These are phyloP conservation scores for Lactarius tabidus DNA, from an alignment of 768 basidiomycete genomes.

Conservation along the genomic window DNA sequence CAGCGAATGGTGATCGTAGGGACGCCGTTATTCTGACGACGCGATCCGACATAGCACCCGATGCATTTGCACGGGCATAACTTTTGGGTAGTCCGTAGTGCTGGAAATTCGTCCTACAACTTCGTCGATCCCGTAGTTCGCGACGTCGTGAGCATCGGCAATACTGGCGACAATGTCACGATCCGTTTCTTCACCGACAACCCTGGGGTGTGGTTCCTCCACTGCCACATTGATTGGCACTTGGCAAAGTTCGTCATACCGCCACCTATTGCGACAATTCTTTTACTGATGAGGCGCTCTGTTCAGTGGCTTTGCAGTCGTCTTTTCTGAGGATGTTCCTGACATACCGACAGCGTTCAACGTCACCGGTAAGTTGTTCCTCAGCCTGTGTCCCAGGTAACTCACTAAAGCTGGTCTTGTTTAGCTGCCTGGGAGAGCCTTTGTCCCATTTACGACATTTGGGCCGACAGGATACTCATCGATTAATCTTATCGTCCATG, in stretches of 20 bases:
- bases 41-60: slow-evolving; percentile 11
- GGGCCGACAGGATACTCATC: not conserved
- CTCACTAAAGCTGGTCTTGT: not conserved
- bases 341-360: not conserved
- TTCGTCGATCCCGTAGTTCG: slow-evolving; percentile 24
- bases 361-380: not conserved
- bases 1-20: not conserved
- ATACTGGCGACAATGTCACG: slow-evolving; percentile 21
- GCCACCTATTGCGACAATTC: slow-evolving; percentile 43
- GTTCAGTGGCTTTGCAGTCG: slow-evolving; percentile 16
- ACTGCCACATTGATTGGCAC: slow-evolving; percentile 34
- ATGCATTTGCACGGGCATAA: slow-evolving; percentile 23
- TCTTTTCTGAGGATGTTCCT: slow-evolving; percentile 21
- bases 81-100: slow-evolving; percentile 15
- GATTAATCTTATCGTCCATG: not conserved
- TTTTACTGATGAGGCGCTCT: not conserved
- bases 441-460: slow-evolving; percentile 4
- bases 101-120: slow-evolving; percentile 20
- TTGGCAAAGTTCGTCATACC: slow-evolving; percentile 48
- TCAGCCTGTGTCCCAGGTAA: not conserved
- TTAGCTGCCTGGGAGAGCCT: slow-evolving; percentile 9
- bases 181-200: slow-evolving; percentile 34
- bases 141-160: slow-evolving; percentile 26
- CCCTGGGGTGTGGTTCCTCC: slow-evolving; percentile 31
- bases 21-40: not conserved